Conservation (phyloP, 2,329 filamentous ascomycete genomes). For the Clonostachys sp. region DNA sequence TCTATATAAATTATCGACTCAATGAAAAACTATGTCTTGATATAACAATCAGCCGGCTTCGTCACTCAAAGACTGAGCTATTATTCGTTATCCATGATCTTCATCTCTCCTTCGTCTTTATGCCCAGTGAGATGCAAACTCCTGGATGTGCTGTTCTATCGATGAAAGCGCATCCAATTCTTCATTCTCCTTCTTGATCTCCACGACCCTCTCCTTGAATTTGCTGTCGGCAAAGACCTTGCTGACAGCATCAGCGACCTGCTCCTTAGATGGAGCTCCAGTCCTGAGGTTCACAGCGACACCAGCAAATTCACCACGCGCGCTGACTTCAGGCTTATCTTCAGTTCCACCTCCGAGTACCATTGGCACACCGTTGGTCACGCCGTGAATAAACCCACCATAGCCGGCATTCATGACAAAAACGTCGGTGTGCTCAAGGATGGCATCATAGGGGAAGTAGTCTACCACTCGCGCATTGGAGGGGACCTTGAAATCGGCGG, state of each 20-base stretch:
- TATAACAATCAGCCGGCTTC: no score
- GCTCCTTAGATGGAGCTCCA: constrained; percentile 17
- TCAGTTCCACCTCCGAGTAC: constrained; percentile 35
- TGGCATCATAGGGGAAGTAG: constrained; percentile 40
- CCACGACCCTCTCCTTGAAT: constrained; percentile 21
- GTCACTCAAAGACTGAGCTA: no score
- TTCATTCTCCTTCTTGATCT: constrained; percentile 25
- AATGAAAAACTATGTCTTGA: no score
- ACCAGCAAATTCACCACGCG: constrained; percentile 34
- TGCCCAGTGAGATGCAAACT: no score
- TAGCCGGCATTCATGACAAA: constrained; percentile 45
- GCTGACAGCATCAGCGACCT: constrained; percentile 21
- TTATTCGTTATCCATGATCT: no score
- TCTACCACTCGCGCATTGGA: constrained; percentile 36
- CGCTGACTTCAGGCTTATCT: constrained; percentile 34
- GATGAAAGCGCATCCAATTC: constrained; percentile 8
- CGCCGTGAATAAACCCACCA: constrained; percentile 37
- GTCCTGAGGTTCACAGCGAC: constrained; percentile 37
- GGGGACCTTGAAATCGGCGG: constrained; percentile 20
- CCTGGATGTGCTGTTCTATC: neutral
- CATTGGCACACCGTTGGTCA: constrained; percentile 39
- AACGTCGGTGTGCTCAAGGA: constrained; percentile 35
- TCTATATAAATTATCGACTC: no score
- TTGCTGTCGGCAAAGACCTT: constrained; percentile 17
- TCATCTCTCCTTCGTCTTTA: no score